phyloP scores from a whole-genome alignment of 768 basidiomycete genomes.

The Agrocybe praecox region DNA sequence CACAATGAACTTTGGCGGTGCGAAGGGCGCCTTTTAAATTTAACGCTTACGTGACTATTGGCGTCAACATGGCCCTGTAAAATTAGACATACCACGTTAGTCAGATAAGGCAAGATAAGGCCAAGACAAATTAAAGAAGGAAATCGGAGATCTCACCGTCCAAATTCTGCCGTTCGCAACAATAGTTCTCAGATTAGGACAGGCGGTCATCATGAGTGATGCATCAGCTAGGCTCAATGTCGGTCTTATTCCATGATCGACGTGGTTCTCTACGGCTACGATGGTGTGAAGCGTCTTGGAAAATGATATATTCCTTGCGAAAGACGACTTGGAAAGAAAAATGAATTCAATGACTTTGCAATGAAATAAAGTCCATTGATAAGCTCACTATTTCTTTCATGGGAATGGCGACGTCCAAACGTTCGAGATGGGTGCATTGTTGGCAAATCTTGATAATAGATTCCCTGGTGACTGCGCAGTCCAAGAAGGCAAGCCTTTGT shows the following conservation, averaged over 20 bases:
- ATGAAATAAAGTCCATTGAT: not conserved
- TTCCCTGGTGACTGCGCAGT: conserved; percentile 42
- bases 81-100: conserved; percentile 1
- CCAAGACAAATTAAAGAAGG: not conserved
- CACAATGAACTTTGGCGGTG: conserved; percentile 32
- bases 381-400: conserved; percentile 48
- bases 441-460: conserved; percentile 43
- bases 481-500: conserved; percentile 45
- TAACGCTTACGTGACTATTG: conserved; percentile 18
- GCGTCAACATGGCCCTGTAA: conserved; percentile 27
- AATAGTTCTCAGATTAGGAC: conserved; percentile 44
- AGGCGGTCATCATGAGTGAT: conserved; percentile 40
- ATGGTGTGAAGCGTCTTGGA: conserved; percentile 45
- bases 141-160: conserved; percentile 44
- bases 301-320: conserved; percentile 34
- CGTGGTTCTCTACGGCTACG: conserved; percentile 47
- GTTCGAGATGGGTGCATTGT: conserved; percentile 46
- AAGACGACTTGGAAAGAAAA: conserved; percentile 23
- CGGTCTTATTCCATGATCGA: conserved; percentile 39
- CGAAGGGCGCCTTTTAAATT: conserved; percentile 32
- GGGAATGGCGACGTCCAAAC: conserved; percentile 53
- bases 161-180: conserved; percentile 54
- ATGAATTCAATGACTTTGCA: not conserved
- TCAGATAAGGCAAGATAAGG: not conserved
- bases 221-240: conserved; percentile 40